phyloP scores from a whole-genome alignment of 2,329 filamentous ascomycete species.

The Aspergillus fijiensis region DNA sequence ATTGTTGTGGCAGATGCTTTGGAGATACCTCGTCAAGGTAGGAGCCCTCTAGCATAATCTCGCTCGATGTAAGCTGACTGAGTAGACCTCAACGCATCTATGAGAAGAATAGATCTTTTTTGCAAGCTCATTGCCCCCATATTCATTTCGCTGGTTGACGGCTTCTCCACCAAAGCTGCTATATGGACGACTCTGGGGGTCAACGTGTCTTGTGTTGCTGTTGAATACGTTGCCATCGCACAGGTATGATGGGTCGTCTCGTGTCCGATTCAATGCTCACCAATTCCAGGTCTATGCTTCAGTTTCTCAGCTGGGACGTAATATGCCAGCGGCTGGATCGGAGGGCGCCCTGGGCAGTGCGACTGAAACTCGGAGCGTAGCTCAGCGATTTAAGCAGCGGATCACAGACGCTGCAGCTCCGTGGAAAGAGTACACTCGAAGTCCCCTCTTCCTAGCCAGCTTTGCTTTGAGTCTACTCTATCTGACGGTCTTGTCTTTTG shows the following conservation, averaged over 20 bases:
- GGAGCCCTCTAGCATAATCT: conserved; percentile 17
- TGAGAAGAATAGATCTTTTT: conserved; percentile 58
- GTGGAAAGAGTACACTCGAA: conserved; percentile 30
- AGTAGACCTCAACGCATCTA: conserved; percentile 51
- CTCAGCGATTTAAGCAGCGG: conserved; percentile 17
- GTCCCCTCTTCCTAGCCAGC: conserved; percentile 45
- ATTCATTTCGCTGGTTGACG: conserved; percentile 49
- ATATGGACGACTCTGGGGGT: conserved; percentile 49
- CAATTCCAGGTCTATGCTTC: conserved; percentile 19
- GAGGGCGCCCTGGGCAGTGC: not conserved
- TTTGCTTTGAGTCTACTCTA: conserved; percentile 53
- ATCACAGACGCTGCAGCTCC: conserved; percentile 15
- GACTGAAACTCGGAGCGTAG: not conserved
- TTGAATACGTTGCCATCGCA: conserved; percentile 45
- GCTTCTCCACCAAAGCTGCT: conserved; percentile 46
- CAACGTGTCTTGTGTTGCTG: conserved; percentile 42
- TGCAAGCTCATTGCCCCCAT: conserved; percentile 59
- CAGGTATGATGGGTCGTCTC: conserved; percentile 23
- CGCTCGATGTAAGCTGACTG: not conserved
- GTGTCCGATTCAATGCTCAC: not conserved
- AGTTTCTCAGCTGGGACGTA: conserved; percentile 21
- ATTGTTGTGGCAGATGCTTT: conserved; percentile 34
- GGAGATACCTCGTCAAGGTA: conserved; percentile 44
- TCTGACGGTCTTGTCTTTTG: conserved; percentile 57
- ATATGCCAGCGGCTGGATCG: not conserved